Evolutionary conservation across 208 protist species (phyloP), one percentile per base, ranked within the genome.

Genomic region (Trypanosoma platydactyli): DNA sequence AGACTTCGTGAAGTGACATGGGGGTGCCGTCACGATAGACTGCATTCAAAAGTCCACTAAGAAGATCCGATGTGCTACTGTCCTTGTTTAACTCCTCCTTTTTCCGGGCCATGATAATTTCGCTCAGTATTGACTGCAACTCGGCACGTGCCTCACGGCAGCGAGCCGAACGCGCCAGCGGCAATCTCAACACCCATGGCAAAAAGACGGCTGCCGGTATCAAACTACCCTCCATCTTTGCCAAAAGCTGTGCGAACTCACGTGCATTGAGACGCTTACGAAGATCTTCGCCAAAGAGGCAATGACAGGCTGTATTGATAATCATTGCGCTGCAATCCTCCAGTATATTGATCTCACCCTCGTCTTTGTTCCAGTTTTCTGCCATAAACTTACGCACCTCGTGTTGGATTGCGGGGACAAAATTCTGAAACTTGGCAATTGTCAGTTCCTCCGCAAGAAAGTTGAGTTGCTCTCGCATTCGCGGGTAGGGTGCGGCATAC

Each of bases 301-400:
- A 96, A 57, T 94, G 79, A 68, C 87, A 92, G 25, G 94, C 90
- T 35, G 94, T 98, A 68, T 96, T 93, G 73, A 97, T 98, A 63
- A 95, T 98, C 82, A 97, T 94, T 30, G 89, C 86, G 30, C 84
- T 78, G 75, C 92, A 90, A 66, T 91, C 89, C 68, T 94, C 79
- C 29, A 85, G 64, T 41, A 97, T 73, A 68, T 97, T 94, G 48
- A 94, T 88, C 64, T 79, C 76, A 11, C 87, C 89, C 60, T 84
- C 70, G n/a, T 88, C 80, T 58, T 84, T 83, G 68, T 84, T 81
- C 89, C 89, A 94, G 74, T 89, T 87, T 18, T 65, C 68, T 22
- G 58, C 58, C 77, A 89, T 86, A 63, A 91, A 94, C 73, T 85
- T 88, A 29, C 86, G 86, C 29, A 84, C 86, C 78, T 94, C 89